Base-by-base conservation (phyloP, 495 filamentous ascomycete genomes). In the Podospora tetraspora region DNA sequence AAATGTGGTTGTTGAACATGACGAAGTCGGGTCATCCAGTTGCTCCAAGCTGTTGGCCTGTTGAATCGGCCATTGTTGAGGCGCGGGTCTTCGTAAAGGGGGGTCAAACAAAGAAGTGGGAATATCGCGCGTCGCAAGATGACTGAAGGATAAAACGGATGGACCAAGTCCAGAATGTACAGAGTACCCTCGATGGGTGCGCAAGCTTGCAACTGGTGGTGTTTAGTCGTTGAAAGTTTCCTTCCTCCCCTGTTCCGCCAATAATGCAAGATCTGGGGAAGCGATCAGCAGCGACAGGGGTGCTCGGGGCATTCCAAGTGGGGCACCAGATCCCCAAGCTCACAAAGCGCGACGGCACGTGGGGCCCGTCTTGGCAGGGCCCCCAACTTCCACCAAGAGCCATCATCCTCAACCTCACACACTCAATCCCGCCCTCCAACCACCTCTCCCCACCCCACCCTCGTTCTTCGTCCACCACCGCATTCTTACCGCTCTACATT, bases 191-290 rank as follows among this genome's bases (percentile, higher is more conserved):
- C 19, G 43, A 52, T n/a, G n/a, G n/a, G n/a, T n/a, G n/a, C n/a
- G n/a, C n/a, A n/a, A n/a, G n/a, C n/a, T n/a, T n/a, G n/a, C n/a
- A n/a, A n/a, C n/a, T n/a, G n/a, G 43, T 52, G 19, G 6, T 52
- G 37, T 19, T 52, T 8, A n/a, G 43, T 52, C 43, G 43, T 52
- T n/a, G 43, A 52, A 8, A 27, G 59, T 22, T 60, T 19, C 62
- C 32, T 3, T 43, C 34, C 13, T 37, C 32, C 32, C 34, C 34
- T 43, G 60, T 25, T 16, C 25, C 57, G 63, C 52, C 63, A 66
- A 66, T 56, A 30, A 12, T 1, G 5, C n/a, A 27, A 60, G 57
- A 66, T 66, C 63, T 66, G 63, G 63, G 63, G 63, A 59, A 66
- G 63, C 29, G 34, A 24, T 65, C 57, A 60, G 23, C 59, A 24